Base-by-base conservation (phyloP, 176 grass and related monocot species). In the Bonia amplexicaulis region DNA sequence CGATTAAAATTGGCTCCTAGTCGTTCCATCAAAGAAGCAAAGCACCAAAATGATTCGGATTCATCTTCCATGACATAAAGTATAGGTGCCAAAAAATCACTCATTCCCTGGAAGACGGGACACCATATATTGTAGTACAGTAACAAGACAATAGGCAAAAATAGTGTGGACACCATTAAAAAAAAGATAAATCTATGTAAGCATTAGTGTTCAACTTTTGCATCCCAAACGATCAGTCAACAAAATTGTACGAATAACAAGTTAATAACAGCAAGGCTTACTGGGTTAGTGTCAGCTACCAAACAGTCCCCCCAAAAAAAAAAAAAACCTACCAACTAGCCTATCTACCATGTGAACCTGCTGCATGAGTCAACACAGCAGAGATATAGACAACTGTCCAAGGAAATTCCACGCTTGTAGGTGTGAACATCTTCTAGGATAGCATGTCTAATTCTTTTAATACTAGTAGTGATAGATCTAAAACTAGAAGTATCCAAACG, bases 1-100 rank as follows among this genome's bases (percentile, higher is more conserved):
- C 96, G 93, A 74, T 99, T 99, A 90, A 99, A 98, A 87, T 99
- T 99, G 73, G 91, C 89, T 33, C 93, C 96, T 72, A 99, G 66
- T 26, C 93, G 88, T 85, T 99, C 96, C 96, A 99, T 99, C 83
- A 99, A 88, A 74, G 86, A 84, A 84, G 86, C 86, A 89, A 99
- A 99, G 78, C 91, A 99, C 96, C 96, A 99, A 92, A 99, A 99
- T 77, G 96, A 78, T 86, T 90, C 92, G 0, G 96, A 86, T 73
- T 96, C 96, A 85, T 96, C 90, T 60, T 96, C 86, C 96, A 99
- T 96, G 54, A 96, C 90, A 86, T 88, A 86, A 74, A 96, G 87
- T 84, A 99, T 96, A 12, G 93, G 93, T 29, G 96, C 89, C 78
- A 99, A 75, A 74, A 96, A 88, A 93, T 99, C 96, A 19, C 93